Base-by-base conservation (phyloP, 2,329 filamentous ascomycete species). In the Didymella sp. region DNA sequence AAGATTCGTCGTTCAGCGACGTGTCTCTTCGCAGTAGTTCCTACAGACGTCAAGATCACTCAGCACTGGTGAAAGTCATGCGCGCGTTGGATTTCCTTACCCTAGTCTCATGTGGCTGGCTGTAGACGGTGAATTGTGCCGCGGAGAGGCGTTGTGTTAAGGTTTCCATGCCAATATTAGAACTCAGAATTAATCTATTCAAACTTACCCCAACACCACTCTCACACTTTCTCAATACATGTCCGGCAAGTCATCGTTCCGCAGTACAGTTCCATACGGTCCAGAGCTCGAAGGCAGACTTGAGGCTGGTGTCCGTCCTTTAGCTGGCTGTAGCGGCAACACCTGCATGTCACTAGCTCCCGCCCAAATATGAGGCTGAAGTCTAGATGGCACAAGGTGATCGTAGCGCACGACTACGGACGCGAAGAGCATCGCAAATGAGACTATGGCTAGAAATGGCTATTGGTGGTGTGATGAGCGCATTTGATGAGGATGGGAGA, bases 291-390 rank as follows among this genome's bases (percentile, higher is more conserved):
- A 37, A 49, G 40, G 6, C 33, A 31, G 7, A 38, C 22, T 33
- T 41, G 46, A 33, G 45, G 52, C 52, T 56, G 52, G 38, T 25
- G 40, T 43, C 52, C 45, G 45, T 21, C 33, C 28, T 33, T 28
- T 51, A 43, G 52, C 35, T 46, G 51, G 56, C 56, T 48, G 45
- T 63, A 51, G 59, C 51, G 59, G 35, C 25, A 30, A 47, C 45
- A 42, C 45, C 58, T 60, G 62, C 57, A 60, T 38, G 51, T 51
- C 55, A 60, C 58, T 64, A 64, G 59, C 50, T 62, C 47, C 57
- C 58, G 56, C 47, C 50, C 28, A 35, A 37, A 45, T 25, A 35
- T 50, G 43, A 51, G 44, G 54, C 53, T 53, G 46, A 40, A 51
- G 56, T 56, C 60, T 59, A 59, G 58, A 61, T 37, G 46, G 31